Conservation (phyloP, 2,329 filamentous ascomycete genomes). For the Trichophyton verrucosum region DNA sequence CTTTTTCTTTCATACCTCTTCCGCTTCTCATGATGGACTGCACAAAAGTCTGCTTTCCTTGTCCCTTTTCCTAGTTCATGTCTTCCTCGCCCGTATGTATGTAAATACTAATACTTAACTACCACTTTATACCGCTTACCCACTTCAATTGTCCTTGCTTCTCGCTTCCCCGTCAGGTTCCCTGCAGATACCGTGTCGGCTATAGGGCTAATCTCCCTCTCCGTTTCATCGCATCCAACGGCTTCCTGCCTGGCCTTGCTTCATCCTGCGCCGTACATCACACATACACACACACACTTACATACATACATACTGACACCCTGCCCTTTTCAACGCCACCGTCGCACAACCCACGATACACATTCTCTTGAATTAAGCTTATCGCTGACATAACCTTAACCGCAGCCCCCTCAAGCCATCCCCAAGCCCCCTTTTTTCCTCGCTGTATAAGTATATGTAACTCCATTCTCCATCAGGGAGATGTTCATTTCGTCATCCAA, state of each 20-base stretch:
- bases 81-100: background rate
- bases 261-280: background rate
- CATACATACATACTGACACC: too few relatives aligned
- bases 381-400: background rate
- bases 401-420: background rate
- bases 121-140: background rate
- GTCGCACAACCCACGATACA: background rate
- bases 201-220: background rate
- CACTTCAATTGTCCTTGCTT: background rate
- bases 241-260: background rate
- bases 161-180: background rate
- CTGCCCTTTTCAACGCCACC: background rate
- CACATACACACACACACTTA: too few relatives aligned
- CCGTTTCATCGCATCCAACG: background rate
- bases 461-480: too few relatives aligned
- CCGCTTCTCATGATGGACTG: background rate
- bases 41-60: background rate
- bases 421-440: background rate
- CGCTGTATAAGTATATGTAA: background rate
- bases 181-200: background rate
- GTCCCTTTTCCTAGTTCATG: background rate
- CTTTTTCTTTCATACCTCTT: background rate
- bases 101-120: background rate
- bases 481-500: background rate
- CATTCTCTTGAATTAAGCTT: background rate